Percentiles rank a stretch among this genome's conserved stretches.
Evolutionary conservation across 768 basidiomycete genomes (phyloP).

Genomic region (Rubroboletus satanas): DNA sequence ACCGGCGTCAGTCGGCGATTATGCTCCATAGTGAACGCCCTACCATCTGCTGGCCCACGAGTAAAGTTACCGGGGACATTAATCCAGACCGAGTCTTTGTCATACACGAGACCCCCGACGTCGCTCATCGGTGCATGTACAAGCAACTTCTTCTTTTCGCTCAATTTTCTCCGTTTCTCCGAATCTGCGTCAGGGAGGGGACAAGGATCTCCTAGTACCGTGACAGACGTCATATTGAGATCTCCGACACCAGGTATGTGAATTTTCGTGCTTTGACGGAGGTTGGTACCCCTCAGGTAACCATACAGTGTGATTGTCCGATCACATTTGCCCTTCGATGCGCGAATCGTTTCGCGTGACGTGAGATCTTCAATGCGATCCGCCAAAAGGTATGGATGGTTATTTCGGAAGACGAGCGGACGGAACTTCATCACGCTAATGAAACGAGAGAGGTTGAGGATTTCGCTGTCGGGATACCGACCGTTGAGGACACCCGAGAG

Average conservation of each 20-base stretch:
- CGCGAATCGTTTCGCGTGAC: slow-evolving; percentile 74
- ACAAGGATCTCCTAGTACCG: slow-evolving; percentile 87
- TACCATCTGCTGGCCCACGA: slow-evolving; percentile 64
- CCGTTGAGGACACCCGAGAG: slow-evolving; percentile 96
- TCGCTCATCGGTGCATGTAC: slow-evolving; percentile 99
- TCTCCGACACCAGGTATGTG: slow-evolving; percentile 97
- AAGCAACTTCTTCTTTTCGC: slow-evolving; percentile 89
- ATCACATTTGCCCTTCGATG: slow-evolving; percentile 83
- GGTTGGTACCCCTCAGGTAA: slow-evolving; percentile 87
- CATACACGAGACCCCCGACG: slow-evolving; percentile 92
- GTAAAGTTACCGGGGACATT: slow-evolving; percentile 96
- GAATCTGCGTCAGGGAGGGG: slow-evolving; percentile 88
- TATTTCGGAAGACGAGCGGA: slow-evolving; percentile 91
- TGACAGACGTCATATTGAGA: slow-evolving; percentile 68
- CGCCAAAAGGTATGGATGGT: slow-evolving; percentile 90
- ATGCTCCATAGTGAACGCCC: slow-evolving; percentile 13
- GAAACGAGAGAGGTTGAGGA: slow-evolving; percentile 93
- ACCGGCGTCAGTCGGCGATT: not conserved
- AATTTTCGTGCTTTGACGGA: slow-evolving; percentile 70
- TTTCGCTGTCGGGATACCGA: slow-evolving; percentile 94
- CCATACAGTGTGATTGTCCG: slow-evolving; percentile 93
- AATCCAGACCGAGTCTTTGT: slow-evolving; percentile 97
- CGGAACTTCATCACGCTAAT: slow-evolving; percentile 99
- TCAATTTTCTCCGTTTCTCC: slow-evolving; percentile 87
- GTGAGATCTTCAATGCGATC: slow-evolving; percentile 96